Percentiles rank a stretch among this genome's conserved stretches.
These are phyloP conservation scores for Hypericum perforatum DNA, from an alignment of 345 rosid genomes.

Conservation along the genomic window DNA sequence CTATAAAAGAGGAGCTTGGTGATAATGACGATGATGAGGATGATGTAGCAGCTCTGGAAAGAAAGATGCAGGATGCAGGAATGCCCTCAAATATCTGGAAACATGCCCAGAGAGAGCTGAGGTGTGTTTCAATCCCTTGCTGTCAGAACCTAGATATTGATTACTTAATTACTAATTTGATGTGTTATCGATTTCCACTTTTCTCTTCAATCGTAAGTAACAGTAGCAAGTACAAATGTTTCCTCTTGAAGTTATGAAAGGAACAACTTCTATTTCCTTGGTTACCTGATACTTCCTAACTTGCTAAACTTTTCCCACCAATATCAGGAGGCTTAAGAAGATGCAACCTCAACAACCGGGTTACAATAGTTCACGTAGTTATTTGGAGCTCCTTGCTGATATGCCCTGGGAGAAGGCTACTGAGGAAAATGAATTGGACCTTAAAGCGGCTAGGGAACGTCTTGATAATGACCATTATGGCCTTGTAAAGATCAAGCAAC, in stretches of 20 bases:
- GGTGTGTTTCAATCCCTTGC: slow-evolving; percentile 31
- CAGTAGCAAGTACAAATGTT: no score
- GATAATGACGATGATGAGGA: slow-evolving; percentile 98
- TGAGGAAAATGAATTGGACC: slow-evolving; percentile 75
- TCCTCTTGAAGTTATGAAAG: no score
- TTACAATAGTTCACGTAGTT: slow-evolving; percentile 86
- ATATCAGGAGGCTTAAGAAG: slow-evolving; percentile 85
- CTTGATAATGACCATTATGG: slow-evolving; percentile 96
- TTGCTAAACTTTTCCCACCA: not conserved
- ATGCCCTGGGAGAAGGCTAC: slow-evolving; percentile 93
- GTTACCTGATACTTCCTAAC: slow-evolving; percentile 2
- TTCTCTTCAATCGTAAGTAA: no score
- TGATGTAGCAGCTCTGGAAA: slow-evolving; percentile 88
- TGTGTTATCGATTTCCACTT: no score
- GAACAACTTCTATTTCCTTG: not conserved
- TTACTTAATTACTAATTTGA: no score
- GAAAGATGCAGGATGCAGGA: slow-evolving; percentile 94
- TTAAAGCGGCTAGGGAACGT: slow-evolving; percentile 82
- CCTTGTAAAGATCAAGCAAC: slow-evolving; percentile 81
- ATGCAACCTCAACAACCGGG: slow-evolving; percentile 99
- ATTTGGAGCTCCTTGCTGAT: slow-evolving; percentile 96
- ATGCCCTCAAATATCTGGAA: slow-evolving; percentile 95
- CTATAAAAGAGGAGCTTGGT: slow-evolving; percentile 98
- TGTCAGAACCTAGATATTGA: no score
- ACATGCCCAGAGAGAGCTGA: slow-evolving; percentile 93